phyloP scores from a whole-genome alignment of 805 yeast genomes.

The Diddensiella caesifluorescens region DNA sequence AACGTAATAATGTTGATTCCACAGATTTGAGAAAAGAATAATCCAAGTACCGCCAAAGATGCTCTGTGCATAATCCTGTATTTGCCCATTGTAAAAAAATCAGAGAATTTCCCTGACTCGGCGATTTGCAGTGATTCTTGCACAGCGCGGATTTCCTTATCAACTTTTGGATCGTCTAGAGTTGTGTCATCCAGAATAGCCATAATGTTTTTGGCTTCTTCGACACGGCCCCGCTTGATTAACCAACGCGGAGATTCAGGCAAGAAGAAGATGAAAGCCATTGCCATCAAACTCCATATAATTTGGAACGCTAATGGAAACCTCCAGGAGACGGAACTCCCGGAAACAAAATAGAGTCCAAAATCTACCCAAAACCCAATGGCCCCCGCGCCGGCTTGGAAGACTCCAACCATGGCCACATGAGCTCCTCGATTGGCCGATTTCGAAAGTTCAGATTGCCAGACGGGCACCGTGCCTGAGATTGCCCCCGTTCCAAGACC shows the following conservation, averaged over 20 bases:
- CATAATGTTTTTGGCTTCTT: conserved; percentile 42
- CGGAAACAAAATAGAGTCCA: conserved; percentile 42
- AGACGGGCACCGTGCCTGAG: conserved; percentile 55
- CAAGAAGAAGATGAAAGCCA: conserved; percentile 38
- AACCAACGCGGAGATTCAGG: conserved; percentile 82
- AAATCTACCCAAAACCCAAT: conserved; percentile 41
- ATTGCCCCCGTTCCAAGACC: conserved; percentile 29
- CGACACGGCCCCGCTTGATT: conserved; percentile 60
- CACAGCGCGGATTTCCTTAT: conserved; percentile 14
- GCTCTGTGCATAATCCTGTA: conserved; percentile 44
- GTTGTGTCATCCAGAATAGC: conserved; percentile 7
- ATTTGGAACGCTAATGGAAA: conserved; percentile 19
- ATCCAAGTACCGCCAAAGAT: conserved; percentile 30
- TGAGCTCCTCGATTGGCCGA: conserved; percentile 42
- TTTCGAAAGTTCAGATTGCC: conserved; percentile 26
- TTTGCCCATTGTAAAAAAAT: conserved; percentile 37
- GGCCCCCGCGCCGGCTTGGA: conserved; percentile 55
- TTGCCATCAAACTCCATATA: conserved; percentile 37
- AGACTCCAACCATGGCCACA: conserved; percentile 61
- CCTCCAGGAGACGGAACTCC: conserved; percentile 34
- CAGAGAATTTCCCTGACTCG: conserved; percentile 17
- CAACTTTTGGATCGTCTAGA: conserved; percentile 3
- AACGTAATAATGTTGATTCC: conserved; percentile 18
- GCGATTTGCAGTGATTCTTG: conserved; percentile 12
- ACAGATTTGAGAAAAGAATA: conserved; percentile 15